Percentiles rank a stretch among this genome's conserved stretches.
Evolutionary conservation across 2,329 filamentous ascomycete genomes (phyloP).

Genomic region (Fusarium continuum): DNA sequence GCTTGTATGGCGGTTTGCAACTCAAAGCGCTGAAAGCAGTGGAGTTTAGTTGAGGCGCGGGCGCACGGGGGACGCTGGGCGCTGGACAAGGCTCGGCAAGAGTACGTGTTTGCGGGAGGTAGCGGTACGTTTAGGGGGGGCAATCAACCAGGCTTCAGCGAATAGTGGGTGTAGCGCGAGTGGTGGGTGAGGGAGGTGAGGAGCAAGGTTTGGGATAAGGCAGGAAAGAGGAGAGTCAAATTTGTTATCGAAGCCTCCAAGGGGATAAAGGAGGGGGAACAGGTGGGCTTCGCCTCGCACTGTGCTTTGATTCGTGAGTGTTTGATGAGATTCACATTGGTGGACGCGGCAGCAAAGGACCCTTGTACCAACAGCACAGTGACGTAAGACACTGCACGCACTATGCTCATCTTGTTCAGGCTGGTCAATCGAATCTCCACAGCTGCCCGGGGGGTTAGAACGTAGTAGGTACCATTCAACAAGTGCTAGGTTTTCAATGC

Average conservation of each 20-base stretch:
- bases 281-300: slow-evolving; percentile 19
- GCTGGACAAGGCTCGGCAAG: slow-evolving; percentile 24
- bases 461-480: too few species aligned
- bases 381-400: neutral
- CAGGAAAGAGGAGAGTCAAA: slow-evolving; percentile 26
- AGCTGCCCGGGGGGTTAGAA: too few species aligned
- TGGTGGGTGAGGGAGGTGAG: slow-evolving; percentile 21
- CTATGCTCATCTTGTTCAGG: slow-evolving; percentile 2
- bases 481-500: too few species aligned
- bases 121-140: slow-evolving; percentile 23
- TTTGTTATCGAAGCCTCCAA: slow-evolving; percentile 18
- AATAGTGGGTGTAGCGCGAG: slow-evolving; percentile 27
- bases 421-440: slow-evolving; percentile 1
- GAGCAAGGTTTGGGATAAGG: slow-evolving; percentile 34
- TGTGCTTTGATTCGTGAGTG: slow-evolving; percentile 30
- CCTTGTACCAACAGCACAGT: slow-evolving; percentile 15
- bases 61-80: slow-evolving; percentile 22
- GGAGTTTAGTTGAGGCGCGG: slow-evolving; percentile 32
- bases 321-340: slow-evolving; percentile 23
- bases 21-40: slow-evolving; percentile 38
- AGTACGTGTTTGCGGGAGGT: slow-evolving; percentile 10
- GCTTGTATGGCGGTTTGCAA: slow-evolving; percentile 31
- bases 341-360: neutral
- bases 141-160: slow-evolving; percentile 25
- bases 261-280: slow-evolving; percentile 21